phyloP scores from a whole-genome alignment of 2,329 filamentous ascomycete genomes.

The Fusarium albosuccineum region DNA sequence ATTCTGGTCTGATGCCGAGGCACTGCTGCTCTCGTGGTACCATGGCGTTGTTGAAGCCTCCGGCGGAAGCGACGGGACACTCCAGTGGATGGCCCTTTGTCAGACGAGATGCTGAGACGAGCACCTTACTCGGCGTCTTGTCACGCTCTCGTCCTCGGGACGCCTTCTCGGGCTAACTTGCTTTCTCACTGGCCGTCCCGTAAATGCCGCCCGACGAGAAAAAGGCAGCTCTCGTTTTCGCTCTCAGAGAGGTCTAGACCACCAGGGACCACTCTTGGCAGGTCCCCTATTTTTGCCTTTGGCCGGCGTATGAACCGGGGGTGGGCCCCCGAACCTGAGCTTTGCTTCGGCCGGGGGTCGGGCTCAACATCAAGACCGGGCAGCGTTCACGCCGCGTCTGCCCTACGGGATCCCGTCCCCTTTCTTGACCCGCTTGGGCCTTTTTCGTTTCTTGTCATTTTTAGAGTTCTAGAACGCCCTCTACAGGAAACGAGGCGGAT shows the following conservation, averaged over 20 bases:
- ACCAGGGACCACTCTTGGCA: conserved; percentile 32
- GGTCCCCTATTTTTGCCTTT: conserved; percentile 20
- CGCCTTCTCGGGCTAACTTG: conserved; percentile 7
- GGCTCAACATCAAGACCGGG: conserved; percentile 2
- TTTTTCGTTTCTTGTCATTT: not conserved
- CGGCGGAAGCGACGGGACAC: conserved; percentile 30
- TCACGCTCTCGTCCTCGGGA: conserved; percentile 1
- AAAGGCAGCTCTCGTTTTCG: conserved; percentile 7
- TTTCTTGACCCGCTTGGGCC: not conserved
- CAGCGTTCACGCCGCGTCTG: conserved; percentile 17
- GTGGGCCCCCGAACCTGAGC: conserved; percentile 17
- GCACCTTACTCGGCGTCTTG: not conserved
- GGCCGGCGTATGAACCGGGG: conserved; percentile 23
- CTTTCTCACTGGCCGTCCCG: conserved; percentile 24
- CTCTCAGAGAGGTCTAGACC: conserved; percentile 31
- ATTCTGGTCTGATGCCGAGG: conserved; percentile 23
- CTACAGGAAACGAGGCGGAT: not conserved
- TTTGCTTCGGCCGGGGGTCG: not conserved
- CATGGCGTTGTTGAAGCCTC: conserved; percentile 21
- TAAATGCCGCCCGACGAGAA: conserved; percentile 19
- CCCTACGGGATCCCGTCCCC: not conserved
- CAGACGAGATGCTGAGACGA: conserved; percentile 28
- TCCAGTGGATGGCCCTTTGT: conserved; percentile 25
- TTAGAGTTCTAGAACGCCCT: conserved; percentile 11
- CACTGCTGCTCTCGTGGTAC: conserved; percentile 16